A percentile compares a stretch with the other conserved stretches of the same genome.
These are phyloP conservation scores for Leishmania major DNA, from an alignment of 208 protist species.

Conservation along the genomic window DNA sequence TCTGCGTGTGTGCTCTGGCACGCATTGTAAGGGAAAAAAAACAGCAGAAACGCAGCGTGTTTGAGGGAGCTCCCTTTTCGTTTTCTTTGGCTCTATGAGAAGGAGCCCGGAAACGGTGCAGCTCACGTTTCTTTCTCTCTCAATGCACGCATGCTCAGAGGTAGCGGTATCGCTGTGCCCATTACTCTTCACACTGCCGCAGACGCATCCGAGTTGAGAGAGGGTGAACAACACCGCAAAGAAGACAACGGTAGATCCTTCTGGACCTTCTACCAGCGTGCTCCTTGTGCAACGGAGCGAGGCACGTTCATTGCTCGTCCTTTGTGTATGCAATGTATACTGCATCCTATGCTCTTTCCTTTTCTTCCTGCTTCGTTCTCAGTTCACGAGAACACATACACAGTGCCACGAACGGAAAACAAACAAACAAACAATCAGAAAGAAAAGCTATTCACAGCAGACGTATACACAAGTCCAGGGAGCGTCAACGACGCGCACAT, in stretches of 20 bases:
- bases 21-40: not conserved
- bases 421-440: not conserved
- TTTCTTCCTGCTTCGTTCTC: conserved; percentile 1
- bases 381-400: not conserved
- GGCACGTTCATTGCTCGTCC: not conserved
- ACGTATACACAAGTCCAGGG: not conserved
- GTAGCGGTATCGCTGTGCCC: not conserved
- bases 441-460: not conserved
- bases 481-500: not conserved
- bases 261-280: not conserved
- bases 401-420: not conserved
- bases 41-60: not conserved
- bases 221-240: not conserved
- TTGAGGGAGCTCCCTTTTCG: not conserved
- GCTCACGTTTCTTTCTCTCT: not conserved
- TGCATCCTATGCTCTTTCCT: not conserved
- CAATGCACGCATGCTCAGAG: not conserved
- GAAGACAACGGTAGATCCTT: not conserved
- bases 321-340: not conserved
- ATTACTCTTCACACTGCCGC: not conserved
- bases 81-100: not conserved
- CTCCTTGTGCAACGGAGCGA: not conserved
- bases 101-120: not conserved
- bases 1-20: not conserved
- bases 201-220: not conserved